A percentile compares a stretch with the other conserved stretches of the same genome.
These are phyloP conservation scores for Zangia roseola DNA, from an alignment of 768 basidiomycete genomes.

Conservation along the genomic window DNA sequence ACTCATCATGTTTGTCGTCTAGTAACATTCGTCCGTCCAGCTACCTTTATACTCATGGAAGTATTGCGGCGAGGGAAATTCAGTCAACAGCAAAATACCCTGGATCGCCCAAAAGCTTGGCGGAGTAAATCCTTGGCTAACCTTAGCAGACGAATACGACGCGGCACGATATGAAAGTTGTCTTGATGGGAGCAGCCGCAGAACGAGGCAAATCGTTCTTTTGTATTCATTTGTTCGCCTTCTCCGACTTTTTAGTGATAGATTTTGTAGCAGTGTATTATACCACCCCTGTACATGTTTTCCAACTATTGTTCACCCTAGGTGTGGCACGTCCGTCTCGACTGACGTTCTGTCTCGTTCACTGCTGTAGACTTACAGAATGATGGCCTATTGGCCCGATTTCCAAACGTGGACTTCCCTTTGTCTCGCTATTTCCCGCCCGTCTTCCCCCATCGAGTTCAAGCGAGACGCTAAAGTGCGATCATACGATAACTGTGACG, in stretches of 20 bases:
- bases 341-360: too few species aligned
- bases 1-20: constrained; percentile 4
- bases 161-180: constrained; percentile 28
- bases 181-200: background rate
- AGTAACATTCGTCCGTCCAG: constrained; percentile 28
- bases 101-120: constrained; percentile 51
- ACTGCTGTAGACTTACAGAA: too few species aligned
- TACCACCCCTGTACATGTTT: background rate
- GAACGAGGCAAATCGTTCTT: background rate
- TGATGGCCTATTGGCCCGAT: too few species aligned
- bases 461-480: background rate
- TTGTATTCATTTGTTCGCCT: constrained; percentile 1
- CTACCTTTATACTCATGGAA: constrained; percentile 65
- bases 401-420: constrained; percentile 18
- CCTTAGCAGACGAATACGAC: constrained; percentile 32
- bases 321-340: background rate
- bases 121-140: constrained; percentile 29
- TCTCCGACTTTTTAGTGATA: constrained; percentile 2
- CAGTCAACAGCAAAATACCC: constrained; percentile 45
- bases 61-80: constrained; percentile 61
- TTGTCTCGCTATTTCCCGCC: constrained; percentile 14
- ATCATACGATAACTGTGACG: too few species aligned
- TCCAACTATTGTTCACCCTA: background rate
- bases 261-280: constrained; percentile 1
- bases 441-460: background rate